A percentile compares a stretch with the other conserved stretches of the same genome.
Evolutionary conservation across 352 stramenopile genomes (phyloP).

Genomic region (Globisporangium solare): DNA sequence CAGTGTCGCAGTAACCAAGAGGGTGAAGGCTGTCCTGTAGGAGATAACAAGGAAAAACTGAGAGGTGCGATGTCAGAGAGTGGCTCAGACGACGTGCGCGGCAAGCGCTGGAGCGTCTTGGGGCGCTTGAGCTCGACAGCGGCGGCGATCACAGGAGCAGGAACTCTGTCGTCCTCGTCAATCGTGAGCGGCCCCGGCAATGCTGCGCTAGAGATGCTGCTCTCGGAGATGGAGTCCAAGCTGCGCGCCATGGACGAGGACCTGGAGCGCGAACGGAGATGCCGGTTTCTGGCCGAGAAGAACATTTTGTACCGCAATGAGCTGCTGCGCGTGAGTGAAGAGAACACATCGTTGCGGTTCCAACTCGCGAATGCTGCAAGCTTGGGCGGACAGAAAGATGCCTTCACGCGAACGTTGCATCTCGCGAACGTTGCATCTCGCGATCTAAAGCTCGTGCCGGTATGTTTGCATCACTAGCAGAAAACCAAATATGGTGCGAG

Average conservation of each 20-base stretch:
- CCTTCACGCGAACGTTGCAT: slow-evolving; percentile 20
- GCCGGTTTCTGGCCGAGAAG: slow-evolving; percentile 64
- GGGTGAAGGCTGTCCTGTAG: background rate
- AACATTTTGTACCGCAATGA: slow-evolving; percentile 76
- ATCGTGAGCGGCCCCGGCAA: background rate
- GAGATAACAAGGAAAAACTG: slow-evolving; percentile 9
- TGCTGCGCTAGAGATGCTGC: slow-evolving; percentile 9
- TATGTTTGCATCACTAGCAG: background rate
- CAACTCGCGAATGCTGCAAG: slow-evolving; percentile 16
- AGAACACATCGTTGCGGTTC: slow-evolving; percentile 47
- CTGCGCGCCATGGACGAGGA: slow-evolving; percentile 28
- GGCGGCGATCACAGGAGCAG: slow-evolving; percentile 3
- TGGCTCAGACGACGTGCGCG: slow-evolving; percentile 10
- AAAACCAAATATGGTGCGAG: background rate
- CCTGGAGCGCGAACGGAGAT: slow-evolving; percentile 62
- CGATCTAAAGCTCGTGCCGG: slow-evolving; percentile 18
- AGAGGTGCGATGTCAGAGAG: slow-evolving; percentile 9
- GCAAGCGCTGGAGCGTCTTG: slow-evolving; percentile 39
- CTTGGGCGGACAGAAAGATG: slow-evolving; percentile 16
- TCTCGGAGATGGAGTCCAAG: slow-evolving; percentile 29
- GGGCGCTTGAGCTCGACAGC: slow-evolving; percentile 28
- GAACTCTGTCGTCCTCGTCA: background rate
- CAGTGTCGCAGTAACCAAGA: background rate
- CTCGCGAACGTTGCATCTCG: slow-evolving; percentile 16
- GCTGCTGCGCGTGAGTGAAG: slow-evolving; percentile 44